These are phyloP conservation scores for Candida corydali DNA, from an alignment of 805 yeast species.

Conservation along the genomic window DNA sequence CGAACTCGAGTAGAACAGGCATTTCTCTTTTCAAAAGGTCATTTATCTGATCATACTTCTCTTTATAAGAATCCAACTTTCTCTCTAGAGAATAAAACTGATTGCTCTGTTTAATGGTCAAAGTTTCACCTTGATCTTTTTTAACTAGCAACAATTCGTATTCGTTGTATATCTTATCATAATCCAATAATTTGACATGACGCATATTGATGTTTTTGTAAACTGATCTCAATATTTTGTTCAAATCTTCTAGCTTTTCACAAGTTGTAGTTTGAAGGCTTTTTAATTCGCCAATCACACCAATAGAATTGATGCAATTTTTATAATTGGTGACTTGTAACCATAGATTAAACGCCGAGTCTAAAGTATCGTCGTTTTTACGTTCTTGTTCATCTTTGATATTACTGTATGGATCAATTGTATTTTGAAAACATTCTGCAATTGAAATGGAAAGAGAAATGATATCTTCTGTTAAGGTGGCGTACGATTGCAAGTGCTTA, in stretches of 20 bases:
- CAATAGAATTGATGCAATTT: neutral
- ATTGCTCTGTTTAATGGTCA: slow-evolving; percentile 27
- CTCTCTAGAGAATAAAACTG: slow-evolving; percentile 20
- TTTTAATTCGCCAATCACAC: slow-evolving; percentile 12
- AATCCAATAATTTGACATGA: slow-evolving; percentile 32
- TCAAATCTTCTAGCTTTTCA: slow-evolving; percentile 11
- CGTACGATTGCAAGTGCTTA: slow-evolving; percentile 12
- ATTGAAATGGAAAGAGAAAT: slow-evolving; percentile 1
- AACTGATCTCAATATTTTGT: slow-evolving; percentile 12
- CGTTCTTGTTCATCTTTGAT: slow-evolving; percentile 1
- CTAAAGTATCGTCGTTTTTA: slow-evolving; percentile 3
- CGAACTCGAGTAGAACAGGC: slow-evolving; percentile 37
- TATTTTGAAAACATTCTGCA: slow-evolving; percentile 8
- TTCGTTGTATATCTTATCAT: slow-evolving; percentile 28
- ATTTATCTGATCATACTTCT: slow-evolving; percentile 33
- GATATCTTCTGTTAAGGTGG: neutral
- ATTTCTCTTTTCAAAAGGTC: slow-evolving; percentile 41
- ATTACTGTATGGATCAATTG: slow-evolving; percentile 9
- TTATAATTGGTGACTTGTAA: slow-evolving; percentile 3
- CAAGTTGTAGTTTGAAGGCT: slow-evolving; percentile 9
- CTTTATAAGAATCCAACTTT: slow-evolving; percentile 20
- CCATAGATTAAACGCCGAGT: slow-evolving; percentile 17
- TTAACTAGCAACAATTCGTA: slow-evolving; percentile 27
- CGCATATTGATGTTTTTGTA: slow-evolving; percentile 23
- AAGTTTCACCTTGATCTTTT: slow-evolving; percentile 29